These are phyloP conservation scores for Trichosporon faecale DNA, from an alignment of 1,284 basidiomycete genomes.

Conservation along the genomic window DNA sequence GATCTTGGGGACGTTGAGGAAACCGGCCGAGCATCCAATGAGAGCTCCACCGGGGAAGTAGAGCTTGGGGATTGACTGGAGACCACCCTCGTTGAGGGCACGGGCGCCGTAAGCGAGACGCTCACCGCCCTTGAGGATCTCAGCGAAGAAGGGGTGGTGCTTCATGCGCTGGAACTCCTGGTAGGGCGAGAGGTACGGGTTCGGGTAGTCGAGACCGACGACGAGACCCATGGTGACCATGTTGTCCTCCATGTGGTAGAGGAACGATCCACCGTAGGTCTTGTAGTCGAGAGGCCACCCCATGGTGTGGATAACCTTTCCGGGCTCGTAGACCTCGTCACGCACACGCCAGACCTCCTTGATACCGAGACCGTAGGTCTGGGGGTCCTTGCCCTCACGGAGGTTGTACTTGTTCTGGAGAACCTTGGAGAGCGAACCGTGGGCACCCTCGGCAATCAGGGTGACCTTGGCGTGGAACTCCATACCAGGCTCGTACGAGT, in stretches of 20 bases:
- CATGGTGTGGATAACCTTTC: conserved; percentile 86
- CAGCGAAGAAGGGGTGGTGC: conserved; percentile 87
- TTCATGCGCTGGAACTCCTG: conserved; percentile 96
- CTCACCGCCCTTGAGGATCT: conserved; percentile 72
- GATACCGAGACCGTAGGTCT: conserved; percentile 94
- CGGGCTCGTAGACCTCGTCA: conserved; percentile 70
- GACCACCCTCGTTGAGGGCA: conserved; percentile 87
- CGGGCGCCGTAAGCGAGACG: conserved; percentile 89
- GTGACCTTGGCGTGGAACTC: conserved; percentile 91
- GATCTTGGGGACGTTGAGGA: conserved; percentile 96
- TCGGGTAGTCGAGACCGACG: conserved; percentile 89
- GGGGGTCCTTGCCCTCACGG: conserved; percentile 73
- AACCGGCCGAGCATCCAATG: conserved; percentile 92
- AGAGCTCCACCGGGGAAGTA: conserved; percentile 94
- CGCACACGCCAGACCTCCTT: conserved; percentile 97
- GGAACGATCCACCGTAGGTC: conserved; percentile 92
- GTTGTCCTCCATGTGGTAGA: conserved; percentile 94
- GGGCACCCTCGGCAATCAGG: conserved; percentile 93
- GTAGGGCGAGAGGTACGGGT: conserved; percentile 91
- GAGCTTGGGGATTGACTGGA: conserved; percentile 87
- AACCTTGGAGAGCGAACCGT: conserved; percentile 84
- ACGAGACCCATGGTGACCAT: conserved; percentile 90
- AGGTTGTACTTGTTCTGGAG: conserved; percentile 75
- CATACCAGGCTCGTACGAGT: conserved; percentile 94
- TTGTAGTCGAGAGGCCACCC: conserved; percentile 85